These are phyloP conservation scores for Dinochytrium kinnereticum DNA, from an alignment of 371 early-diverging fungal genomes.

Conservation along the genomic window DNA sequence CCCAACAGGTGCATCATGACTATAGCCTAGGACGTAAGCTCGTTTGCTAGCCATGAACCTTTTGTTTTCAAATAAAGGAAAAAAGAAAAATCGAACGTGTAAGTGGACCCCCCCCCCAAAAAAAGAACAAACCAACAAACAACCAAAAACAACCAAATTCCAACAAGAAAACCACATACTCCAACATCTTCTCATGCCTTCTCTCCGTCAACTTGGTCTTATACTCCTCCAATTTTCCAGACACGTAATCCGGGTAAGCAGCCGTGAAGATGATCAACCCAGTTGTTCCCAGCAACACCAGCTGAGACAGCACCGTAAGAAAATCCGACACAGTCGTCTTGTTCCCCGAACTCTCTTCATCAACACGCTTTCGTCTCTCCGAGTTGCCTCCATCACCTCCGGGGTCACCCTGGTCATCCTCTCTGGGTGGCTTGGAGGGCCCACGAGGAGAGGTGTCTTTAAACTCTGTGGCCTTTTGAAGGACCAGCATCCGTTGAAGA, in stretches of 20 bases:
- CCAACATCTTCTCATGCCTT: constrained; percentile 29
- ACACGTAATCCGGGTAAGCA: constrained; percentile 16
- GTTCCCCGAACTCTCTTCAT: background rate
- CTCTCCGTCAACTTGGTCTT: constrained; percentile 25
- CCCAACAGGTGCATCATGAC: background rate
- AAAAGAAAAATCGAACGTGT: too few relatives aligned
- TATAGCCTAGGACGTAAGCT: constrained; percentile 17
- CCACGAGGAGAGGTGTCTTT: background rate
- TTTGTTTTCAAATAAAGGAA: too few relatives aligned
- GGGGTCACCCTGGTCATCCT: background rate
- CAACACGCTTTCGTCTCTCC: background rate
- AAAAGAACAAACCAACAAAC: too few relatives aligned
- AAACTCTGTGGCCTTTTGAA: constrained; percentile 2
- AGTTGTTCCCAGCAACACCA: constrained; percentile 29
- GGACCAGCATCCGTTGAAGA: background rate
- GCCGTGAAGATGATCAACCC: constrained; percentile 16
- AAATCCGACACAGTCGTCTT: constrained; percentile 19
- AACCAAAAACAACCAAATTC: too few relatives aligned
- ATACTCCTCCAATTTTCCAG: constrained; percentile 27
- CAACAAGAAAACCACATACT: too few relatives aligned
- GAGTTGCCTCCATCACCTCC: too few relatives aligned
- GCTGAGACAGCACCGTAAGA: constrained; percentile 25
- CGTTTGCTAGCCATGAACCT: constrained; percentile 22
- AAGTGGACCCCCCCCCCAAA: too few relatives aligned
- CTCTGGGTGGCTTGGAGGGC: background rate